Evolutionary conservation across 2,329 filamentous ascomycete genomes (phyloP), one percentile per base, ranked within the genome.

Genomic region (Colletotrichum navitas): DNA sequence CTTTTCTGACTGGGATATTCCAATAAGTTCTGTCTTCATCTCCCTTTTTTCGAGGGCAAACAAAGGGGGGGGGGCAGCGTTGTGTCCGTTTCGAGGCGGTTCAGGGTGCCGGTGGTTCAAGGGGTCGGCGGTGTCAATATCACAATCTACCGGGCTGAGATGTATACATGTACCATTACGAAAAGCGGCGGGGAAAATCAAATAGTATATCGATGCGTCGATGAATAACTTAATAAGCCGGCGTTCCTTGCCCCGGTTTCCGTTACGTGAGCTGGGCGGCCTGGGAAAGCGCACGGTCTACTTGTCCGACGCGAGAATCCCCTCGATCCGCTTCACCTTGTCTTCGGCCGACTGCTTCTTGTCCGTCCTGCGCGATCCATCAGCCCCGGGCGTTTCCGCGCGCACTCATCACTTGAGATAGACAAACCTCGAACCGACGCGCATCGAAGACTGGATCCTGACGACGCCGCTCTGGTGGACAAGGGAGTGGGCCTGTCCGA

Each of bases 371-470:
- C 54, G 45, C 45, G 26, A 26, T 21, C 47, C 26, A 67, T 72
- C 18, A 72, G 34, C 32, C 32, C 45, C 7, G 21, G 26, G 24
- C 12, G 34, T 14, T 34, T 21, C 24, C 21, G n/a, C 21, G n/a
- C 1, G 21, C 10, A 5, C 29, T 39, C 29, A n/a, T 39, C 47
- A 62, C 34, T 51, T 62, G 2, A 62, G 8, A 12, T n/a, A 39
- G 64, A 83, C 86, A 78, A 76, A 92, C 92, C 92, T 90, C 36
- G 92, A 92, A 1, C 95, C 95, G 54, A 94, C 91, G 16, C 95
- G 87, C 83, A 98, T 95, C 79, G 95, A 94, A 36, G 91, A 93
- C 85, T 98, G 95, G 51, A 98, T 93, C 66, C 96, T 86, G 72
- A 93, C 86, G 43, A 94, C 89, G n/a, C 94, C 94, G 72, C 90